Conservation (phyloP, 2,329 filamentous ascomycete species). For the Emergomyces pasteurianus region DNA sequence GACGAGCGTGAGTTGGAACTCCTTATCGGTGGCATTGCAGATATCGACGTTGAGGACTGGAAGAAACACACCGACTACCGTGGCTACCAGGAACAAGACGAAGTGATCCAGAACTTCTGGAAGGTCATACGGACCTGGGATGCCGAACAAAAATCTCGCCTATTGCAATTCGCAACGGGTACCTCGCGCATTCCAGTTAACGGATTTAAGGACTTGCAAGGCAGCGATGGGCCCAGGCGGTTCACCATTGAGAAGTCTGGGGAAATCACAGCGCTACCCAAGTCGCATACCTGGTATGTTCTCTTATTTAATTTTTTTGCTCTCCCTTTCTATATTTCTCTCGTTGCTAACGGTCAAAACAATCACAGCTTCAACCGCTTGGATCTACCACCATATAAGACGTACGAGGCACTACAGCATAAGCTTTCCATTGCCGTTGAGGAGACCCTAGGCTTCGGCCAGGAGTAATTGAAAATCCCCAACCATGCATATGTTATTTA, state of each 20-base stretch:
- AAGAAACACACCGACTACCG: conserved; percentile 99
- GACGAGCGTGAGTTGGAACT: conserved; percentile 95
- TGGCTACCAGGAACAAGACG: conserved; percentile 93
- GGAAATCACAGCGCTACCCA: conserved; percentile 79
- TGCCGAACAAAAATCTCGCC: conserved; percentile 91
- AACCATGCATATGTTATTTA: neutral
- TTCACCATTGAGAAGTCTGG: conserved; percentile 99
- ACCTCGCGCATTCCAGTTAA: conserved; percentile 98
- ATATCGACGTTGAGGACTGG: conserved; percentile 99
- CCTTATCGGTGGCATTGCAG: conserved; percentile 96
- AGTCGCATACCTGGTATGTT: conserved; percentile 92
- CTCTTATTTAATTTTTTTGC: neutral
- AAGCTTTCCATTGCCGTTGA: conserved; percentile 96
- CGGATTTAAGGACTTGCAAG: conserved; percentile 97
- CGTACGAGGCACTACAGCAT: conserved; percentile 66
- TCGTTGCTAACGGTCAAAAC: conserved; percentile 14
- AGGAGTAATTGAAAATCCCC: conserved; percentile 50
- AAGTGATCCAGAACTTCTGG: conserved; percentile 98
- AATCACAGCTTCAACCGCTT: conserved; percentile 78
- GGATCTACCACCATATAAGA: conserved; percentile 88
- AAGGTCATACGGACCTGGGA: conserved; percentile 91
- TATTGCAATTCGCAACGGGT: conserved; percentile 93
- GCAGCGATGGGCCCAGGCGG: conserved; percentile 83
- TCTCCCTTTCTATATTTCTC: conserved; percentile 3
- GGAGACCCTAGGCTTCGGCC: conserved; percentile 96